A percentile compares a stretch with the other conserved stretches of the same genome.
phyloP scores from a whole-genome alignment of 495 filamentous ascomycete species.

The Pseudomonodictys pantanalensis region DNA sequence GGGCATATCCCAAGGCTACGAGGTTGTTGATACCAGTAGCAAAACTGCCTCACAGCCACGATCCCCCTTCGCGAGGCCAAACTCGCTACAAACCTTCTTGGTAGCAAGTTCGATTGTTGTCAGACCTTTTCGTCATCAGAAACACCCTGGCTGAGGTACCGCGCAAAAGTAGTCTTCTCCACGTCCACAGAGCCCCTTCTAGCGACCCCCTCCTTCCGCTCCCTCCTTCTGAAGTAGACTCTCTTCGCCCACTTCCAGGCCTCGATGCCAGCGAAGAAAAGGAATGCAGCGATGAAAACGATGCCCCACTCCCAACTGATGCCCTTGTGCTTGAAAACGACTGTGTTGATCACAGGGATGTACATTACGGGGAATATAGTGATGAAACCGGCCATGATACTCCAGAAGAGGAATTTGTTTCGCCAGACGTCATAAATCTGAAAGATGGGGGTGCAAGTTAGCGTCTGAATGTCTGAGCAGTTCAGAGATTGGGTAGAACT shows the following conservation, averaged over 20 bases:
- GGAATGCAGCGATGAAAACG: slow-evolving; percentile 52
- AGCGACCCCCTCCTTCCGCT: slow-evolving; percentile 8
- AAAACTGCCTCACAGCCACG: not conserved
- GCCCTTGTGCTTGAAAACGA: slow-evolving; percentile 71
- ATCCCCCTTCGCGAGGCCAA: not conserved
- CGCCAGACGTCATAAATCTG: slow-evolving; percentile 63
- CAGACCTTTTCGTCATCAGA: slow-evolving; percentile 21
- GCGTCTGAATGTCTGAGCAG: too few species aligned
- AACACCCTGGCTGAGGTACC: slow-evolving; percentile 24
- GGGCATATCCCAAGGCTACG: not conserved
- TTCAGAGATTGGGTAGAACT: slow-evolving; percentile 70
- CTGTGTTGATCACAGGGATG: slow-evolving; percentile 64
- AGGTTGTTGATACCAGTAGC: not conserved
- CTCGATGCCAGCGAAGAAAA: slow-evolving; percentile 64
- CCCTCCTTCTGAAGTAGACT: slow-evolving; percentile 29
- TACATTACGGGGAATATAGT: slow-evolving; percentile 72
- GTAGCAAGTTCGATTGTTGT: too few species aligned
- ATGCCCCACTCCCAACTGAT: slow-evolving; percentile 77
- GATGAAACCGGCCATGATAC: slow-evolving; percentile 63
- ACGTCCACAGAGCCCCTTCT: slow-evolving; percentile 19
- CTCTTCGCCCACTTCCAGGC: slow-evolving; percentile 67
- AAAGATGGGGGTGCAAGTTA: too few species aligned
- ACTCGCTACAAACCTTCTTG: not conserved
- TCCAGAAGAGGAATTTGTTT: slow-evolving; percentile 73
- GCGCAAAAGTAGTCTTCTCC: slow-evolving; percentile 33